These are phyloP conservation scores for Nakazawaea ambrosiae DNA, from an alignment of 805 yeast genomes.

Conservation along the genomic window DNA sequence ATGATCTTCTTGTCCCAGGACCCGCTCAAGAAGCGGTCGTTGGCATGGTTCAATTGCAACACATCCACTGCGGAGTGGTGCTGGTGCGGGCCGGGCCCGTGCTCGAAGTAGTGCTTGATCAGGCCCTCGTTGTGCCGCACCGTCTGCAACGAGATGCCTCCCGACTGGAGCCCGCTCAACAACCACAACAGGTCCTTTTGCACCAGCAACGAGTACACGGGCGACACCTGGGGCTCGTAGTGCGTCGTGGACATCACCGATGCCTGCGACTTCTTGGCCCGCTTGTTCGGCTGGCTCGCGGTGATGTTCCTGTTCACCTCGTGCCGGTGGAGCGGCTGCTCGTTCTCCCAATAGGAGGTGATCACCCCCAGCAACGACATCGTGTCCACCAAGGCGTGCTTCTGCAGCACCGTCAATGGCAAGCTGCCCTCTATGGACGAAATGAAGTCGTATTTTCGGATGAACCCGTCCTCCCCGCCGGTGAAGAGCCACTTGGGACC, in stretches of 20 bases:
- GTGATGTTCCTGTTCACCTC: conserved; percentile 24
- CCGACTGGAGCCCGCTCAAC: conserved; percentile 70
- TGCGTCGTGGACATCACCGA: conserved; percentile 18
- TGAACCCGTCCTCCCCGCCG: conserved; percentile 95
- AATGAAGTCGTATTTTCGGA: conserved; percentile 81
- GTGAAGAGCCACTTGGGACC: conserved; percentile 85
- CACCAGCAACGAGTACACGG: conserved; percentile 82
- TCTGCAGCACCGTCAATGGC: conserved; percentile 85
- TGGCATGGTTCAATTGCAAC: conserved; percentile 52
- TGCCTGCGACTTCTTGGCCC: conserved; percentile 5
- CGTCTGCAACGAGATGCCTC: conserved; percentile 83
- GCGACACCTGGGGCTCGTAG: conserved; percentile 62
- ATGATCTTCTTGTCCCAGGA: conserved; percentile 82
- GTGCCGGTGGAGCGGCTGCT: conserved; percentile 61
- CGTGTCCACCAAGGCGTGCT: conserved; percentile 82
- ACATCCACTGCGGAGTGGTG: conserved; percentile 77
- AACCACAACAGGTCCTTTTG: conserved; percentile 83
- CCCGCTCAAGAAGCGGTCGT: conserved; percentile 67
- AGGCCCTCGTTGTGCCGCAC: conserved; percentile 78
- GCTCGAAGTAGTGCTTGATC: conserved; percentile 63
- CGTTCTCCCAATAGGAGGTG: conserved; percentile 91
- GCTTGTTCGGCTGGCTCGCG: conserved; percentile 18
- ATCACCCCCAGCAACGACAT: conserved; percentile 80
- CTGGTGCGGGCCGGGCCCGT: conserved; percentile 21
- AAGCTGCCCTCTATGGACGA: conserved; percentile 81